Evolutionary conservation across 805 yeast species (phyloP), one percentile per base, ranked within the genome.

Genomic region (Kodamaea jinghongensis): DNA sequence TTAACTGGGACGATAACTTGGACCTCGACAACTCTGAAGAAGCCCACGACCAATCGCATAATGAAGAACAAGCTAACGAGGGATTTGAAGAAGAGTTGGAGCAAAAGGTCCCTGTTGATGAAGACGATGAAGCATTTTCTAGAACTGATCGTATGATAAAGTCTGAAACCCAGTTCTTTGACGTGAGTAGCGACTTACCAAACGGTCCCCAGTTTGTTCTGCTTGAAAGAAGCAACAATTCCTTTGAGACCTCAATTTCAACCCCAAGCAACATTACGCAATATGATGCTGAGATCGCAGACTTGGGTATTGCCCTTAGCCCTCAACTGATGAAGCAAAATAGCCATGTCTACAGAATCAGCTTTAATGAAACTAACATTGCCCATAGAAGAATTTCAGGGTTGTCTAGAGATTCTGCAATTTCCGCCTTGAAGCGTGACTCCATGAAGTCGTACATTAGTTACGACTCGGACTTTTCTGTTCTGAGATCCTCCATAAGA

Each of bases 381-480:
- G 29, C 29, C 5, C 28, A 22, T 4, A 20, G 17, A 35, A 38
- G 39, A 17, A 25, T 44, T 14, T 27, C 43, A 31, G 9, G 51
- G 48, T 35, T 41, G 2, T 32, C 35, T 9, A 27, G 35, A 7
- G 60, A 22, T 15, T 66, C 77, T 1, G 51, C 63, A 28, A 59
- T 55, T 20, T 63, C 67, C 2, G 38, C 54, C 1, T 51, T 60
- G 42, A 68, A 61, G 39, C 48, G 64, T 38, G 65, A 63, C 23
- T 72, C 79, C 1, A 48, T 58, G 2, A 67, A 67, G 43, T 80
- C 85, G 1, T 79, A 78, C 48, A 47, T 79, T 34, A 76, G 83
- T 28, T 81, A 80, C 45, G 84, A 80, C 52, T 79, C 85, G 1
- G 75, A 73, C 1, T 61, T 73, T 31, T 76, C 83, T 6, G 43